These are phyloP conservation scores for Leccinum pachyderme DNA, from an alignment of 1,284 basidiomycete genomes.

Conservation along the genomic window DNA sequence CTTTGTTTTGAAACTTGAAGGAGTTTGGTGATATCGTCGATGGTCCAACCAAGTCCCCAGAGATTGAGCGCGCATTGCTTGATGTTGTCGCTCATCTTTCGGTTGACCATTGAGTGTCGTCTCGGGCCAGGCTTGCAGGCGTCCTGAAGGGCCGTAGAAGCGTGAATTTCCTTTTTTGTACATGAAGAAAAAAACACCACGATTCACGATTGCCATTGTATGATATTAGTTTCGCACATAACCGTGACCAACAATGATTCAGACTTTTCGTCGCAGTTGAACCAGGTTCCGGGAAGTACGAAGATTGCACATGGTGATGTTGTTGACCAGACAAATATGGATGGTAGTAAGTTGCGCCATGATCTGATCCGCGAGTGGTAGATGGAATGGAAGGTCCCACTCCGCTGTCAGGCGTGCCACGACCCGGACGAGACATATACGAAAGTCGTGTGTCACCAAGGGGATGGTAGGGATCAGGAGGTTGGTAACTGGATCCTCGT, in stretches of 20 bases:
- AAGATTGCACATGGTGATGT: slow-evolving; percentile 23
- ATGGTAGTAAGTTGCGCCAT: slow-evolving; percentile 25
- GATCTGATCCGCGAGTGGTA: slow-evolving; percentile 28
- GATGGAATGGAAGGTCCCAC: slow-evolving; percentile 23
- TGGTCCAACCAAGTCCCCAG: neutral
- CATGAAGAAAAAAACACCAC: neutral
- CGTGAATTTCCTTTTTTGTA: neutral
- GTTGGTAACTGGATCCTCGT: slow-evolving; percentile 28
- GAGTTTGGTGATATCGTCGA: neutral
- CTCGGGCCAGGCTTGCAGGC: no score
- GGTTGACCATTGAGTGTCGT: neutral
- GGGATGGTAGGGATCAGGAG: slow-evolving; percentile 26
- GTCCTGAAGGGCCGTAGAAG: neutral
- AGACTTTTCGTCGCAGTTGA: no score
- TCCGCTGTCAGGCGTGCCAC: slow-evolving; percentile 27
- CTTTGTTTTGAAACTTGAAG: neutral
- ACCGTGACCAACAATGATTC: no score
- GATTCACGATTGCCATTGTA: neutral
- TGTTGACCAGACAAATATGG: slow-evolving; percentile 27
- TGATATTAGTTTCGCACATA: no score
- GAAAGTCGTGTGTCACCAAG: slow-evolving; percentile 30
- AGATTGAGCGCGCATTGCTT: neutral
- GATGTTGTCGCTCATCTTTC: neutral
- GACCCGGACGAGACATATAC: slow-evolving; percentile 30
- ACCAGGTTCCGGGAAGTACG: slow-evolving; percentile 27